phyloP scores from a whole-genome alignment of 2,329 filamentous ascomycete genomes.

The Podosphaera xanthii region DNA sequence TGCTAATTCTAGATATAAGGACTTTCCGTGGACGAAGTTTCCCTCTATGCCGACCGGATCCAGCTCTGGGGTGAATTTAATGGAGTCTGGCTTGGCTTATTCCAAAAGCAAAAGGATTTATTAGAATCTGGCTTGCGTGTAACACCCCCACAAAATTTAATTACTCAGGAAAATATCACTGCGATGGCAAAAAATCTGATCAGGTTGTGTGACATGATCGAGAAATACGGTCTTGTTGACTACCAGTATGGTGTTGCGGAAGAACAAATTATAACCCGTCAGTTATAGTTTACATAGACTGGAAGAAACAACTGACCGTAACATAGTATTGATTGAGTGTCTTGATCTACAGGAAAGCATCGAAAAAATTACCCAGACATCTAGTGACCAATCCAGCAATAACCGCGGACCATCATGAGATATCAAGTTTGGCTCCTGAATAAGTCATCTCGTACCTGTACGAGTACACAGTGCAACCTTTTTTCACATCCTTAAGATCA shows the following conservation, averaged over 20 bases:
- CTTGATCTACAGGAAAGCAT: slow-evolving; percentile 27
- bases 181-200: slow-evolving; percentile 67
- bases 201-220: slow-evolving; percentile 62
- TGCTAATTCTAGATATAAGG: slow-evolving; percentile 30
- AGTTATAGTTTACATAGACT: slow-evolving; percentile 15
- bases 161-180: slow-evolving; percentile 46
- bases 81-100: slow-evolving; percentile 63
- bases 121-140: slow-evolving; percentile 20
- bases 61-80: slow-evolving; percentile 91
- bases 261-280: slow-evolving; percentile 69
- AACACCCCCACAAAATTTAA: slow-evolving; percentile 29
- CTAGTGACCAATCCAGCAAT: too few relatives aligned
- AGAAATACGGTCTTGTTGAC: slow-evolving; percentile 83
- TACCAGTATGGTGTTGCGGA: slow-evolving; percentile 96
- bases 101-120: slow-evolving; percentile 66
- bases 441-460: too few relatives aligned
- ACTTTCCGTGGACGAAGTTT: slow-evolving; percentile 61
- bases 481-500: too few relatives aligned
- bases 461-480: too few relatives aligned
- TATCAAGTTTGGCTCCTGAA: too few relatives aligned
- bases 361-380: slow-evolving; percentile 5
- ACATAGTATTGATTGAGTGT: slow-evolving; percentile 26
- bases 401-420: too few relatives aligned
- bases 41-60: slow-evolving; percentile 51
- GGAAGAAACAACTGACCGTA: background rate